Evolutionary conservation across 805 yeast genomes (phyloP), one percentile per base, ranked within the genome.

Genomic region (Kazachstania viticola): DNA sequence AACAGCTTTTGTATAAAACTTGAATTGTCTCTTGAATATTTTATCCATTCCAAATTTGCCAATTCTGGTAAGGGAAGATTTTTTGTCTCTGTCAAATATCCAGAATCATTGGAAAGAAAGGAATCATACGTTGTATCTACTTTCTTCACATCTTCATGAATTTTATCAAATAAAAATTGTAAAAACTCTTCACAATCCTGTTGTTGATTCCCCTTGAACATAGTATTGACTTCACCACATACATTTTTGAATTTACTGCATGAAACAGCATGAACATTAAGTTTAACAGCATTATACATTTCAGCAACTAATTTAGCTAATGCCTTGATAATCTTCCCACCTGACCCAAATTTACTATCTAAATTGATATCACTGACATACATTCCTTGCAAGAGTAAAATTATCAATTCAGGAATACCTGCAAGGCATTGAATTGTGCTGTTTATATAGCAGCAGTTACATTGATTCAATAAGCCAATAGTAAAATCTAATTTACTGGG

Each of bases 171-270:
- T 21, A 88, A 55, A 65, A 81, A 88, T 19, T 93, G 87, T 31
- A 85, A 66, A 48, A 88, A 79, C 51, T 88, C 97, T 51, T 87
- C 95, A 2, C 95, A 81, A 51, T 88, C 97, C 48, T 88, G 96
- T 52, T 88, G 96, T 36, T 72, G 74, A 43, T 75, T 78, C 3
- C 83, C 93, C 0, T 77, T 70, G 60, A 85, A 88, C 65, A 79
- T 69, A 1, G 78, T 69, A 23, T 84, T 78, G 24, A 81, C 54
- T 1, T 76, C 64, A 0, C 93, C 94, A 15, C 79, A 60, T 2
- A 75, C 68, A 30, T 64, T 63, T 49, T 82, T 81, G 52, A 87
- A 79, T 14, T 68, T 67, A 7, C 60, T 42, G 0, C 94, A 91
- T 7, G 74, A 64, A 19, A 76, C 63, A 29, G 63, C 65, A 1